phyloP scores from a whole-genome alignment of 2,329 filamentous ascomycete genomes.

The Penicillium sp. region DNA sequence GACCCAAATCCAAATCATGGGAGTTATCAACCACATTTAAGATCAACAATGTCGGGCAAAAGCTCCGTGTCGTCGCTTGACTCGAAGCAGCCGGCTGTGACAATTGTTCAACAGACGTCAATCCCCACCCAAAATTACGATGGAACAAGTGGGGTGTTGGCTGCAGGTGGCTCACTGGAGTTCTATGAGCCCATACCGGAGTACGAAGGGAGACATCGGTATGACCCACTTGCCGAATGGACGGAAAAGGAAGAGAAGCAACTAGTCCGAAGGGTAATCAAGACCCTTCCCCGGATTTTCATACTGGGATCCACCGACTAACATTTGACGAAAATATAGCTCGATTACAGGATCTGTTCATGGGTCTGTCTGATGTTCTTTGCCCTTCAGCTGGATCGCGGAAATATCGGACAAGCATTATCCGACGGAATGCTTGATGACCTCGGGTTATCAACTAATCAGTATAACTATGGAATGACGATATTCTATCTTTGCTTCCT shows the following conservation, averaged over 20 bases:
- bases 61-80: conserved; percentile 2
- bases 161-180: neutral
- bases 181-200: conserved; percentile 29
- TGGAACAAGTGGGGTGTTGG: neutral
- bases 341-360: neutral
- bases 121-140: neutral
- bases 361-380: conserved; percentile 27
- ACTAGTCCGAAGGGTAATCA: conserved; percentile 48
- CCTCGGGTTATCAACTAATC: conserved; percentile 35
- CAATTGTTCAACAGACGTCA: neutral
- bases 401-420: conserved; percentile 38
- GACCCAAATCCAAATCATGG: neutral
- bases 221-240: conserved; percentile 27
- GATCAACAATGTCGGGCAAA: neutral
- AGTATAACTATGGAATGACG: conserved; percentile 50
- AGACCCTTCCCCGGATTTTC: neutral
- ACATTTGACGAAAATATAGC: neutral
- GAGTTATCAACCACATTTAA: too few relatives aligned
- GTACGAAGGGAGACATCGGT: conserved; percentile 29
- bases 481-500: conserved; percentile 57
- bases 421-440: conserved; percentile 42
- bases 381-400: conserved; percentile 35
- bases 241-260: conserved; percentile 46
- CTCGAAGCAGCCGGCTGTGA: neutral
- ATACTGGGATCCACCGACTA: neutral